Conservation (phyloP, 73 alveolate species). For the Breviolum minutum region DNA sequence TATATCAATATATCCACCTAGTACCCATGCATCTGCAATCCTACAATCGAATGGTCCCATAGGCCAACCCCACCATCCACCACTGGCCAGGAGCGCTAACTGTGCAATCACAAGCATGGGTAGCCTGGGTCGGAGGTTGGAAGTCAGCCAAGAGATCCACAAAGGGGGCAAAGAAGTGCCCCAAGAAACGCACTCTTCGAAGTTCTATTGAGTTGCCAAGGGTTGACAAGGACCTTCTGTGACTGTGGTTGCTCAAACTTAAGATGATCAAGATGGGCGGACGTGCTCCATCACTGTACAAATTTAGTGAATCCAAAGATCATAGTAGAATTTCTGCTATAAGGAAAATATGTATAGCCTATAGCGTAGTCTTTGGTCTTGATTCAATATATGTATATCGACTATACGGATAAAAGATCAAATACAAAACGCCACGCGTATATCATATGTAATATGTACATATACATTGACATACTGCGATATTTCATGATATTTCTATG, state of each 20-base stretch:
- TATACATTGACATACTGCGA: too few species aligned
- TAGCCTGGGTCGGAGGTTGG: background rate
- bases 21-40: too few species aligned
- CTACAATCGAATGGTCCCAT: too few species aligned
- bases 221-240: background rate
- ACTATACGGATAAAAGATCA: too few species aligned
- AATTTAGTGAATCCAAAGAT: too few species aligned
- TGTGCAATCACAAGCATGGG: background rate
- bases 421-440: too few species aligned
- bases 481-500: too few species aligned
- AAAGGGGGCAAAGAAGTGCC: background rate
- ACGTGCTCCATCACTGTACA: background rate
- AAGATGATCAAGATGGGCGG: background rate
- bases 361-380: too few species aligned
- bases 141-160: background rate
- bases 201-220: background rate
- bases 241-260: background rate
- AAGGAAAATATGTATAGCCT: too few species aligned
- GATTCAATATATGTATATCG: too few species aligned
- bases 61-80: background rate
- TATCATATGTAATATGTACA: background rate
- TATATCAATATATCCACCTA: too few species aligned
- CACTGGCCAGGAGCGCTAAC: background rate
- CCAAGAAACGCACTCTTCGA: background rate
- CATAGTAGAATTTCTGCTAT: too few species aligned